phyloP scores from a whole-genome alignment of 78 protist genomes.

The Dictyostelium firmibasis region DNA sequence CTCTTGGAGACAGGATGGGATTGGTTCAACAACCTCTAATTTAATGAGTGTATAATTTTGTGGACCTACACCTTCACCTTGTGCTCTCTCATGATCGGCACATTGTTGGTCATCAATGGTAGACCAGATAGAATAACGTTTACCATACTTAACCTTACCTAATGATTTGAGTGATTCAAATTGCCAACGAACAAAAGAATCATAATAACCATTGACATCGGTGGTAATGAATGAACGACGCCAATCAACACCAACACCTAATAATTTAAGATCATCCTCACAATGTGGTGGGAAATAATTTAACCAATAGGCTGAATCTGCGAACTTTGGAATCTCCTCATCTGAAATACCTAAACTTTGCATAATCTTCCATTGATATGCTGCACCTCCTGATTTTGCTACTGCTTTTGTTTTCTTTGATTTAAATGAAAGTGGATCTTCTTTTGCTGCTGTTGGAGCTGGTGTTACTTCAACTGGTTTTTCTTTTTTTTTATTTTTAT shows the following conservation, averaged over 20 bases:
- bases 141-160: slow-evolving; percentile 86
- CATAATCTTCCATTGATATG: slow-evolving; percentile 96
- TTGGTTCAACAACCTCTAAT: slow-evolving; percentile 87
- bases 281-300: slow-evolving; percentile 98
- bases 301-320: slow-evolving; percentile 97
- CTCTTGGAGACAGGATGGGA: slow-evolving; percentile 70
- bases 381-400: slow-evolving; percentile 90
- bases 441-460: background rate
- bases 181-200: slow-evolving; percentile 99
- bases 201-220: slow-evolving; percentile 98
- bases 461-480: background rate
- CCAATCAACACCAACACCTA: slow-evolving; percentile 98
- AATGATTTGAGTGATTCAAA: slow-evolving; percentile 85
- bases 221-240: slow-evolving; percentile 99
- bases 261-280: slow-evolving; percentile 87
- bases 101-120: slow-evolving; percentile 98
- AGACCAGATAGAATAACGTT: slow-evolving; percentile 95
- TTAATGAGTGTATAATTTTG: slow-evolving; percentile 98
- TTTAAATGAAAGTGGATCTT: slow-evolving; percentile 65
- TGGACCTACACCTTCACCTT: slow-evolving; percentile 97
- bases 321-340: slow-evolving; percentile 96
- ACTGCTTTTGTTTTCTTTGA: slow-evolving; percentile 89
- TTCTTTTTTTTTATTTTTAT: background rate
- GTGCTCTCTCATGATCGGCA: slow-evolving; percentile 99
- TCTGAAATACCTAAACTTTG: slow-evolving; percentile 91